Base-by-base conservation (phyloP, 768 basidiomycete genomes). In the Asterophora parasitica region DNA sequence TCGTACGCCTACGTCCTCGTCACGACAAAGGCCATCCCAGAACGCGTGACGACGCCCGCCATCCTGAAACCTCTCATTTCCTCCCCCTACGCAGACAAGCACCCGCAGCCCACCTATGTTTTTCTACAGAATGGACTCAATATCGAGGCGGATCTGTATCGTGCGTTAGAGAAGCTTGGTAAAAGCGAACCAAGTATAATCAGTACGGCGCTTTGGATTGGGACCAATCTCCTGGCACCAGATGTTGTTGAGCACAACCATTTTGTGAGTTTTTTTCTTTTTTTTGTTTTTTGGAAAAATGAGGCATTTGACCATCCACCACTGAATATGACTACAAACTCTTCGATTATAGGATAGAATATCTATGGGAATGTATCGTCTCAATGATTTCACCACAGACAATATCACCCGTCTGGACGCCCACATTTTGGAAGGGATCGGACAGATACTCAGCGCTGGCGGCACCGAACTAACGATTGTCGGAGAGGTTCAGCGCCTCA, bases 71-170 rank as follows among this genome's bases (percentile, higher is more conserved):
- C 82, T 5, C 61, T 88, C 31, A 61, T 89, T 37, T 70, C 72
- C 3, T 35, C 65, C 1, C 65, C 74, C 17, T 79, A 82, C 65
- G 56, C 66, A 40, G 69, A 75, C 27, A 58, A 57, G 37, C 67
- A 71, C 51, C 53, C 69, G 4, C 79, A 82, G 55, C 82, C 82
- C 1, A 76, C 72, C 1, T 82, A 81, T 57, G 78, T 82, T 2
- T 60, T 86, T 10, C 54, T 84, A 40, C 82, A 89, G 69, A 90
- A 90, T 59, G 86, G 87, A 5, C 65, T 91, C 3, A 79, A 78
- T 31, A 79, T 87, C 9, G 88, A 89, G 58, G 67, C 63, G 28
- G 84, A 85, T 46, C 67, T 88, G 16, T 84, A 85, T 59, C 56
- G 75, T 8, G 73, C 81, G 1, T 47, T 80, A 9, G 68, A 67